phyloP scores from a whole-genome alignment of 495 filamentous ascomycete species.

The Daldinia decipiens region DNA sequence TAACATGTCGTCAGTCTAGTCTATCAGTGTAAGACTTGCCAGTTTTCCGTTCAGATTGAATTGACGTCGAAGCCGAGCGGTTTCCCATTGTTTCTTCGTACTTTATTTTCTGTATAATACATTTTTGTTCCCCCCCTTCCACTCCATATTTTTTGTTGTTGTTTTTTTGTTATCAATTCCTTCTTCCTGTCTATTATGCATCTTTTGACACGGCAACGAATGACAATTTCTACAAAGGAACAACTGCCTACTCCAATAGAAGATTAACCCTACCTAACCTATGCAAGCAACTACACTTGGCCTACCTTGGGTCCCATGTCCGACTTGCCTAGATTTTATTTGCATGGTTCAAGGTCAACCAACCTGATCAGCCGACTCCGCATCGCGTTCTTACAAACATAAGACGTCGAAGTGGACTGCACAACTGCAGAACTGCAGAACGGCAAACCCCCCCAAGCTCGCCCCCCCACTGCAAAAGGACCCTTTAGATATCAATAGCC shows the following conservation, averaged over 20 bases:
- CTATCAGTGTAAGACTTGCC: slow-evolving; percentile 34
- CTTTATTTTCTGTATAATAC: slow-evolving; percentile 25
- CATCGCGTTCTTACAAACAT: slow-evolving; percentile 33
- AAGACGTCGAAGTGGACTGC: slow-evolving; percentile 22
- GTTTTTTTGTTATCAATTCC: slow-evolving; percentile 6
- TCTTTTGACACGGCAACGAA: neutral
- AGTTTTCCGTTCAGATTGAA: slow-evolving; percentile 23
- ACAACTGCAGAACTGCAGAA: neutral
- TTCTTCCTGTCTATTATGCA: slow-evolving; percentile 2
- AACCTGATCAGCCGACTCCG: slow-evolving; percentile 43
- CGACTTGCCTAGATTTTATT: slow-evolving; percentile 36
- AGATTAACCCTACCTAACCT: slow-evolving; percentile 15
- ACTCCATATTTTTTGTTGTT: slow-evolving; percentile 2
- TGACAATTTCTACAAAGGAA: neutral
- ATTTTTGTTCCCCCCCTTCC: neutral
- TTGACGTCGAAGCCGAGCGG: slow-evolving; percentile 24
- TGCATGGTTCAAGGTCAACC: slow-evolving; percentile 19
- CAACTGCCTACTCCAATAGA: slow-evolving; percentile 10
- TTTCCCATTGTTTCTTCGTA: slow-evolving; percentile 19
- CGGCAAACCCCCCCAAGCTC: slow-evolving; percentile 13
- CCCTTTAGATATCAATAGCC: slow-evolving; percentile 31
- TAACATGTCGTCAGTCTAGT: slow-evolving; percentile 29
- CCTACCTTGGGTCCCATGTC: slow-evolving; percentile 24
- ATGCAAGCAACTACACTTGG: slow-evolving; percentile 26
- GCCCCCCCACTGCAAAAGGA: slow-evolving; percentile 21